Conservation (phyloP, 2,329 filamentous ascomycete genomes). For the Cladosporium phlei region DNA sequence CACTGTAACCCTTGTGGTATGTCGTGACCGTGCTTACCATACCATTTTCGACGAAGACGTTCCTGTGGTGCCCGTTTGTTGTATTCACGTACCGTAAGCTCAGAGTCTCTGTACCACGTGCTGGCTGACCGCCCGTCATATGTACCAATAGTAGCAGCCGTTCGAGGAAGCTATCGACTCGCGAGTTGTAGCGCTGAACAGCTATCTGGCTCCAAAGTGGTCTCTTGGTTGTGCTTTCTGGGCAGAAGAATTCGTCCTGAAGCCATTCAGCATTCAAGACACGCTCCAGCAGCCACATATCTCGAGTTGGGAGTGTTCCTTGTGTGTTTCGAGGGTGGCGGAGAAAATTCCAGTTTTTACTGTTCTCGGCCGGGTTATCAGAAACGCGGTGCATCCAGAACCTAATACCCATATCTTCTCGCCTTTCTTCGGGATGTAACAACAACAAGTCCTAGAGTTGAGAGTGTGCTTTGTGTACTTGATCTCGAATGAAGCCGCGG, state of each 20-base stretch:
- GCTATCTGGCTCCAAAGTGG: background rate
- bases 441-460: constrained; percentile 7
- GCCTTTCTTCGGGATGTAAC: background rate
- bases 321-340: background rate
- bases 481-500: background rate
- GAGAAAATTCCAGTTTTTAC: background rate
- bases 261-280: background rate
- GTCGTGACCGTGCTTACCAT: constrained; percentile 17
- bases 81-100: constrained; percentile 18
- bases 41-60: constrained; percentile 19
- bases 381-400: constrained; percentile 9
- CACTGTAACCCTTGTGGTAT: constrained; percentile 20
- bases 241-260: background rate
- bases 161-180: constrained; percentile 14
- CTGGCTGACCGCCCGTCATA: constrained; percentile 19
- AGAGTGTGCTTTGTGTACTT: constrained; percentile 5
- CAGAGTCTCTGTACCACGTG: constrained; percentile 19
- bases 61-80: constrained; percentile 13
- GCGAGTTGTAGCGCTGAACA: background rate
- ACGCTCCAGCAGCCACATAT: background rate
- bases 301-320: background rate
- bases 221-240: background rate
- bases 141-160: constrained; percentile 18
- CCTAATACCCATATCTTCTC: constrained; percentile 4
- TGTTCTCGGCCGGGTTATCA: background rate